Conservation (phyloP, 129 eudicot genomes). For the Chrysanthemum lavandulifolium region DNA sequence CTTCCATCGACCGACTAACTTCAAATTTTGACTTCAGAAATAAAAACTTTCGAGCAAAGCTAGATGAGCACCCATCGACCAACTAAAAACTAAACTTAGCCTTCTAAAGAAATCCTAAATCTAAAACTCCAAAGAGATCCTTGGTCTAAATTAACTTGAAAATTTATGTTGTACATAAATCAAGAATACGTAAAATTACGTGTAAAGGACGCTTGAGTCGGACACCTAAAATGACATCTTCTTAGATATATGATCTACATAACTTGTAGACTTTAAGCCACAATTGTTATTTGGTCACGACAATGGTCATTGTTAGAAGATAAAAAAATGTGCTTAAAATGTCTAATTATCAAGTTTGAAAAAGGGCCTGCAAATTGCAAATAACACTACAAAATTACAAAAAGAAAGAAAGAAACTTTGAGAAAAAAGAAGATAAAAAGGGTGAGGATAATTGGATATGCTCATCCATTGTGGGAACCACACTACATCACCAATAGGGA, state of each 20-base stretch:
- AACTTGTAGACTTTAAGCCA: neutral
- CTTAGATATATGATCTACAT: neutral
- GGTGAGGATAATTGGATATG: conserved; percentile 31
- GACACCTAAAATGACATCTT: no score
- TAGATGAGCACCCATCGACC: no score
- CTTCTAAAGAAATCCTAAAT: no score
- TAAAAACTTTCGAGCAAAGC: no score
- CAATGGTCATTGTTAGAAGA: neutral
- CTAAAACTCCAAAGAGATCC: no score
- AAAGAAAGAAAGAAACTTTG: neutral
- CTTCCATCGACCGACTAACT: no score
- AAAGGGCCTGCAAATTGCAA: neutral
- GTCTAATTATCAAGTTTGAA: neutral
- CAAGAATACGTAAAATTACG: no score
- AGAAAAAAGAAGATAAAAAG: conserved; percentile 10
- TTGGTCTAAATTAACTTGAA: no score
- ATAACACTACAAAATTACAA: conserved; percentile 6
- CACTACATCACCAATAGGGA: conserved; percentile 29
- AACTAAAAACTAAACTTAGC: no score
- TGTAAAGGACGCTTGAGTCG: no score
- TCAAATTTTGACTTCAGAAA: no score
- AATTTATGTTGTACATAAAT: no score
- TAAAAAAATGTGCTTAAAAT: neutral
- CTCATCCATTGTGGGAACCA: conserved; percentile 29
- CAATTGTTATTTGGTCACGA: neutral